Percentiles rank a stretch among this genome's conserved stretches.
phyloP scores from a whole-genome alignment of 2,329 filamentous ascomycete genomes.

The Diaporthe amygdali region DNA sequence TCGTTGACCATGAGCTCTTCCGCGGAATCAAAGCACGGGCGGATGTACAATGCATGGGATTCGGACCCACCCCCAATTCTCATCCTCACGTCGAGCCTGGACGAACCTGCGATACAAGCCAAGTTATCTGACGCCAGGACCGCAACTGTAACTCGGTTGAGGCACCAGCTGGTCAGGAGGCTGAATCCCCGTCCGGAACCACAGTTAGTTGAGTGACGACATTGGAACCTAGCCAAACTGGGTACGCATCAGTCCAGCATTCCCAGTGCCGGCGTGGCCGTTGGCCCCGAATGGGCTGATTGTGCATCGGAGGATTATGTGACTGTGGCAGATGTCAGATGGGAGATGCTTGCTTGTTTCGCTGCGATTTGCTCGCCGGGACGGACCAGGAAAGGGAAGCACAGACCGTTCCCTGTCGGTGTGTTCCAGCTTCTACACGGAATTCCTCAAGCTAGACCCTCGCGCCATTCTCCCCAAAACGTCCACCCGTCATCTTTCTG shows the following conservation, averaged over 20 bases:
- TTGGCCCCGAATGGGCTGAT: neutral
- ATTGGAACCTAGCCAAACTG: neutral
- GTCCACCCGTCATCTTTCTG: neutral
- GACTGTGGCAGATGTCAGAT: constrained; percentile 12
- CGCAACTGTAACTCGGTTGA: neutral
- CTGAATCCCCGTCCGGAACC: neutral
- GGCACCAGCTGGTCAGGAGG: neutral
- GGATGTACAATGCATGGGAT: neutral
- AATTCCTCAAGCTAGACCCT: neutral
- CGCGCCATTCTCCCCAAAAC: neutral
- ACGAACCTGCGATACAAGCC: constrained; percentile 1
- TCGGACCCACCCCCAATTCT: neutral
- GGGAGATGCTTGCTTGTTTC: constrained; percentile 3
- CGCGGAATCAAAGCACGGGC: neutral
- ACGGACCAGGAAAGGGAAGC: neutral
- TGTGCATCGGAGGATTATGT: constrained; percentile 8
- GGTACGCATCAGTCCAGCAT: neutral
- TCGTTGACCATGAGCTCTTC: neutral
- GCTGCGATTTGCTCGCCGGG: neutral
- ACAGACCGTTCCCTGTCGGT: constrained; percentile 14
- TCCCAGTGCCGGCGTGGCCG: neutral
- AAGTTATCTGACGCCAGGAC: neutral
- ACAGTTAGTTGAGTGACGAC: neutral
- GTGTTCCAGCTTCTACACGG: constrained; percentile 2
- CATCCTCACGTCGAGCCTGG: neutral